Conservation (phyloP, 441 rosid genomes). For the Breynia disticha region DNA sequence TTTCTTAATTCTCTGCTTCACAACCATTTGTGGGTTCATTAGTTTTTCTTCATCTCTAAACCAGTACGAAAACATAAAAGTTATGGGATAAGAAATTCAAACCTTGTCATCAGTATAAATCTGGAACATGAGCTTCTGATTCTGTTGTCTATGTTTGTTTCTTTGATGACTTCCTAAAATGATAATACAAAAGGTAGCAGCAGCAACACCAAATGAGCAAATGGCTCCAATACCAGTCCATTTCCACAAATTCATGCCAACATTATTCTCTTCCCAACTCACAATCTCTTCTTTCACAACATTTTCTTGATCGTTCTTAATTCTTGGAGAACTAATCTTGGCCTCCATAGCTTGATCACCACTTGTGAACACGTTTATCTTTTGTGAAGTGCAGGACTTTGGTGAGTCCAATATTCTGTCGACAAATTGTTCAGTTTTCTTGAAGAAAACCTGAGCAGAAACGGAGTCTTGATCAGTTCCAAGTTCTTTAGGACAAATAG, state of each 20-base stretch:
- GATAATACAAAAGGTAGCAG: conserved; percentile 66
- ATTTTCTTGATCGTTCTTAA: conserved; percentile 17
- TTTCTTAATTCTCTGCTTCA: conserved; percentile 54
- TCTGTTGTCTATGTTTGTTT: conserved; percentile 31
- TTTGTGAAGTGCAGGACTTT: conserved; percentile 25
- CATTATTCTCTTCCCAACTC: conserved; percentile 33
- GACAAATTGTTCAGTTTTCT: conserved; percentile 67
- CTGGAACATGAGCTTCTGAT: conserved; percentile 51
- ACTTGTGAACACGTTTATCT: conserved; percentile 14
- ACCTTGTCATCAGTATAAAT: conserved; percentile 80
- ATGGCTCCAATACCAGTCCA: conserved; percentile 80
- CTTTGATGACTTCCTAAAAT: conserved; percentile 55
- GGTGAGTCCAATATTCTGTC: conserved; percentile 88
- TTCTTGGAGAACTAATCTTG: conserved; percentile 30
- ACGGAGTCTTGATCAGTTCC: conserved; percentile 51
- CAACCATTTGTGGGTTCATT: background rate
- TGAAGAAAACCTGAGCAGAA: conserved; percentile 78
- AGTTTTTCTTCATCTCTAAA: background rate
- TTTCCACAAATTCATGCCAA: conserved; percentile 63
- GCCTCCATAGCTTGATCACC: conserved; percentile 20
- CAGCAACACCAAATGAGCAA: conserved; percentile 78
- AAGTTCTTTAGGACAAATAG: conserved; percentile 9
- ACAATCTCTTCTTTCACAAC: conserved; percentile 14
- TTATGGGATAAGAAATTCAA: background rate
- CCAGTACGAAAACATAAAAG: background rate